A percentile compares a stretch with the other conserved stretches of the same genome.
Conservation (phyloP, 331 rosid genomes). For the Malus hybrid region DNA sequence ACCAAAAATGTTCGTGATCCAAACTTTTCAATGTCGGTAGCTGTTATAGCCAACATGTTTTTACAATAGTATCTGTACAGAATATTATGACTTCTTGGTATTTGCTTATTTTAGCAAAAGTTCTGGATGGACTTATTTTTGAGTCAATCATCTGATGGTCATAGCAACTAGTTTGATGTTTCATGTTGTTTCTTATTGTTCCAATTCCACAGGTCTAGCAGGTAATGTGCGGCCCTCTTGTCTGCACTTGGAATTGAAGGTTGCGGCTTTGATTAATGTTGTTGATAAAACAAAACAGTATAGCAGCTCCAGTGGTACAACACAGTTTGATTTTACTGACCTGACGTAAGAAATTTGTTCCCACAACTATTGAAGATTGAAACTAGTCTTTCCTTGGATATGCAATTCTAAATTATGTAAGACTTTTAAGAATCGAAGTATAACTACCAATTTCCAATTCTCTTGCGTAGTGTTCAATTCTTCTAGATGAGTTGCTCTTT, state of each 20-base stretch:
- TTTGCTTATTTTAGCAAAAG: neutral
- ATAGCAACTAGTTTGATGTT: conserved; percentile 1
- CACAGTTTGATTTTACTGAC: conserved; percentile 61
- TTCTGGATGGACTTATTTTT: neutral
- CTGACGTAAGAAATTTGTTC: conserved; percentile 58
- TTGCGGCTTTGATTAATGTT: conserved; percentile 24
- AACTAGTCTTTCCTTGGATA: conserved; percentile 3
- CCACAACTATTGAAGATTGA: conserved; percentile 1
- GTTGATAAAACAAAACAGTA: conserved; percentile 32
- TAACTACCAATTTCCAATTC: neutral
- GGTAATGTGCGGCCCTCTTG: conserved; percentile 27
- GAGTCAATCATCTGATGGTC: neutral
- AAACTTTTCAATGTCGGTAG: neutral
- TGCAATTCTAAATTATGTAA: neutral
- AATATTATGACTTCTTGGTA: neutral
- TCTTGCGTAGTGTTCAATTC: neutral
- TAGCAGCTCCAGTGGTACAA: conserved; percentile 36
- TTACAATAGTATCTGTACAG: neutral
- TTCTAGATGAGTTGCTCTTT: neutral
- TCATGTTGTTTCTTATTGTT: conserved; percentile 8
- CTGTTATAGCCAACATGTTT: neutral
- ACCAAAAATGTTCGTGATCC: neutral
- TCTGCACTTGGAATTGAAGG: conserved; percentile 25
- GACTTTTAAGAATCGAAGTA: neutral
- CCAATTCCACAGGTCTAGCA: conserved; percentile 18